Conservation (phyloP, 202 grass and related monocot genomes). For the Elaeis oleifera region DNA sequence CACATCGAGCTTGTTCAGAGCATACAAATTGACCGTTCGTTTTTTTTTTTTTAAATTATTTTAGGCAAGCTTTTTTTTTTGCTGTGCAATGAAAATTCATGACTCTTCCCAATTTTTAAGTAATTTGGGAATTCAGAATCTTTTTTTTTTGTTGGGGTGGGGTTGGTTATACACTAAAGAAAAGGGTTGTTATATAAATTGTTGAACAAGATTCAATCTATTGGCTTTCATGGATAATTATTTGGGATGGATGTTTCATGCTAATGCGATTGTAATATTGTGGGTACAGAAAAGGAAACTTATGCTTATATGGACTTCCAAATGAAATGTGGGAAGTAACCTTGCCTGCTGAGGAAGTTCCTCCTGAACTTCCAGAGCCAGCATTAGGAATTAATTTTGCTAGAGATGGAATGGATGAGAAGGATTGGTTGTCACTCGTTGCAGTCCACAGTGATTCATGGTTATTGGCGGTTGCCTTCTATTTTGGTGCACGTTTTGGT, state of each 20-base stretch:
- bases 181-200: too few species aligned
- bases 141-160: too few species aligned
- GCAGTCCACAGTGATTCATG: slow-evolving; percentile 90
- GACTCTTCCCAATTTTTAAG: too few species aligned
- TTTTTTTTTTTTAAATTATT: too few species aligned
- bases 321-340: slow-evolving; percentile 96
- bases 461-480: slow-evolving; percentile 76
- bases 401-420: slow-evolving; percentile 89
- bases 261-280: slow-evolving; percentile 12
- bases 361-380: slow-evolving; percentile 90
- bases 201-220: too few species aligned
- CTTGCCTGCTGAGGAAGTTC: slow-evolving; percentile 85
- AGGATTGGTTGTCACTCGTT: slow-evolving; percentile 90
- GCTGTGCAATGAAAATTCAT: too few species aligned
- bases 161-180: too few species aligned
- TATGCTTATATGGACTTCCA: slow-evolving; percentile 83
- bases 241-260: neutral
- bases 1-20: too few species aligned
- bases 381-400: slow-evolving; percentile 98
- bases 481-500: slow-evolving; percentile 88
- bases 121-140: too few species aligned
- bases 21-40: too few species aligned
- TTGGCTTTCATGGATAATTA: too few species aligned
- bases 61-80: too few species aligned
- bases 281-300: slow-evolving; percentile 76